phyloP scores from a whole-genome alignment of 768 basidiomycete species.

The Kwoniella pini region DNA sequence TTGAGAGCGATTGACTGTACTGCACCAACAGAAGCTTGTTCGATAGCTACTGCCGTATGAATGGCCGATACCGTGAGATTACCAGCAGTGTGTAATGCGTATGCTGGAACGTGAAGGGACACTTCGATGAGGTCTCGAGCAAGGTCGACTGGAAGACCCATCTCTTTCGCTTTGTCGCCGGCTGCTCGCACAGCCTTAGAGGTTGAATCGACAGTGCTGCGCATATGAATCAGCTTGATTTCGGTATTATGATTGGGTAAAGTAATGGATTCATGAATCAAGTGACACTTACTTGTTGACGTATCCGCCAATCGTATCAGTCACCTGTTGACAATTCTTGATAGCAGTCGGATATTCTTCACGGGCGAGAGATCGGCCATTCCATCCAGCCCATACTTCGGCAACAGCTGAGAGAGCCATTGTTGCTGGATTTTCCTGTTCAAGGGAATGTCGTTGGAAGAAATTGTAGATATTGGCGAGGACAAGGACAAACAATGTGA shows the following conservation, averaged over 20 bases:
- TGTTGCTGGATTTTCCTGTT: slow-evolving; percentile 9
- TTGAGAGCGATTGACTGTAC: slow-evolving; percentile 12
- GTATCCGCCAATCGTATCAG: slow-evolving; percentile 16
- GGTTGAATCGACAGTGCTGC: background rate
- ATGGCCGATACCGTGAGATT: background rate
- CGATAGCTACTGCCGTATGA: slow-evolving; percentile 12
- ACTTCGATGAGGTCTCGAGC: slow-evolving; percentile 12
- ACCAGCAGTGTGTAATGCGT: slow-evolving; percentile 5
- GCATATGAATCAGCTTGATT: background rate
- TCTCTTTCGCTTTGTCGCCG: slow-evolving; percentile 5
- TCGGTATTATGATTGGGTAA: too few species aligned
- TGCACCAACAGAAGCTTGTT: slow-evolving; percentile 8
- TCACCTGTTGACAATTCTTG: slow-evolving; percentile 25
- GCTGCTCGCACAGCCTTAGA: background rate
- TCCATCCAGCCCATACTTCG: slow-evolving; percentile 18
- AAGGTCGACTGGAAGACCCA: slow-evolving; percentile 15
- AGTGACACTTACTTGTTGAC: slow-evolving; percentile 5
- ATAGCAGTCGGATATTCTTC: slow-evolving; percentile 12
- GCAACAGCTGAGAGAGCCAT: slow-evolving; percentile 28
- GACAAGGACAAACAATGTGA: slow-evolving; percentile 22
- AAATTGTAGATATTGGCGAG: slow-evolving; percentile 26
- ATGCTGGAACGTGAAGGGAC: slow-evolving; percentile 6
- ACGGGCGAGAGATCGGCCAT: slow-evolving; percentile 11
- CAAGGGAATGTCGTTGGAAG: slow-evolving; percentile 20
- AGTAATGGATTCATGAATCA: too few species aligned